phyloP scores from a whole-genome alignment of 2,329 filamentous ascomycete genomes.

The Microcyclospora pomicola region DNA sequence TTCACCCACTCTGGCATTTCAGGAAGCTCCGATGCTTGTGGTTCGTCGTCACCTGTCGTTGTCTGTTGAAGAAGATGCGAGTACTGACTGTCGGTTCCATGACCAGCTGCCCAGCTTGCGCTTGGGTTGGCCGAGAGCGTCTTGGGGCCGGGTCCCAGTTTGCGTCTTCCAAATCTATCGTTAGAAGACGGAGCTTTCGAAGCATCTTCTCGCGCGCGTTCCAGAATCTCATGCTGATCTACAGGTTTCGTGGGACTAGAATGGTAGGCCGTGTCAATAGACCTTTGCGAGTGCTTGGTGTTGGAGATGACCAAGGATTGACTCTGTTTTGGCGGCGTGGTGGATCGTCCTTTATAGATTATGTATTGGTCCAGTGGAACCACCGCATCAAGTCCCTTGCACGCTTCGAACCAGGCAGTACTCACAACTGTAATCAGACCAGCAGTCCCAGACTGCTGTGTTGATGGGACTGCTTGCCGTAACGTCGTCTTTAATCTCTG shows the following conservation, averaged over 20 bases:
- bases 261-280: no score
- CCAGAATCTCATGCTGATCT: conserved; percentile 29
- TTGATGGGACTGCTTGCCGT: no score
- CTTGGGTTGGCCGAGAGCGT: conserved; percentile 4
- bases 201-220: conserved; percentile 37
- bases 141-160: conserved; percentile 6
- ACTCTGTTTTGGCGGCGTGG: conserved; percentile 20
- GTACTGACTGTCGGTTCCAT: conserved; percentile 16
- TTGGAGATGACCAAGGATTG: conserved; percentile 3
- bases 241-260: conserved; percentile 4
- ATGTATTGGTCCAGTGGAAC: conserved; percentile 36
- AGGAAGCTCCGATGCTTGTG: conserved; percentile 40
- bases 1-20: conserved; percentile 56
- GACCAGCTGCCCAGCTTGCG: conserved; percentile 18
- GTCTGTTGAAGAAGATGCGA: conserved; percentile 50
- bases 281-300: neutral
- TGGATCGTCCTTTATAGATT: conserved; percentile 37
- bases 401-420: conserved; percentile 41
- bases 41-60: conserved; percentile 61
- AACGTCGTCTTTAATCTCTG: no score
- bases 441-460: no score
- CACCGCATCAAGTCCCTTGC: conserved; percentile 27
- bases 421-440: conserved; percentile 35
- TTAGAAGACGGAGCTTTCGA: conserved; percentile 2
- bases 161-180: conserved; percentile 16